Evolutionary conservation across 371 early-diverging fungal genomes (phyloP).

Genomic region (Haplosporangium sp.): DNA sequence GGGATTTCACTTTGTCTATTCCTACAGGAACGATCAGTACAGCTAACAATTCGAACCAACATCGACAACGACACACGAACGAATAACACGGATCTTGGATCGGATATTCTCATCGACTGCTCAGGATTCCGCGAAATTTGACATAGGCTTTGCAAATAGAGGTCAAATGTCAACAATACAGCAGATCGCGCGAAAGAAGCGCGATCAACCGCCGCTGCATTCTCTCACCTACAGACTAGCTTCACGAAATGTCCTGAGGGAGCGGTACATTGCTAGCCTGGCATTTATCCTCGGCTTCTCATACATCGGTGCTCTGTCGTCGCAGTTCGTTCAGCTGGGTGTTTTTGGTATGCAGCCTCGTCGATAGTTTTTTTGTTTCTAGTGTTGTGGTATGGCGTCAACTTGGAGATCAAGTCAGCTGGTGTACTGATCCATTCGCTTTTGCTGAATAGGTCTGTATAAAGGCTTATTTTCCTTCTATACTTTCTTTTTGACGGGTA

Average conservation of each 20-base stretch:
- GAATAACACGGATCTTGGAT: too few relatives aligned
- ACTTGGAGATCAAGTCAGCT: too few relatives aligned
- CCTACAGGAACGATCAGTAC: too few relatives aligned
- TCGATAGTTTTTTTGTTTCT: too few relatives aligned
- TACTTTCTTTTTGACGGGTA: conserved; percentile 18
- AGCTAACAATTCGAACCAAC: too few relatives aligned
- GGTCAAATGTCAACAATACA: conserved; percentile 17
- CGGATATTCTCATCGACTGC: too few relatives aligned
- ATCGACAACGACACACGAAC: background rate
- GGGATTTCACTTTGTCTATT: too few relatives aligned
- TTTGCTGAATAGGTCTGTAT: conserved; percentile 24
- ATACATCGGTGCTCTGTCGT: conserved; percentile 31
- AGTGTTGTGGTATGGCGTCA: too few relatives aligned
- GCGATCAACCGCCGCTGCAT: conserved; percentile 29
- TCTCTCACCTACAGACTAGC: conserved; percentile 45
- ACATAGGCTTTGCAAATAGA: conserved; percentile 1
- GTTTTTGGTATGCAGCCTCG: conserved; percentile 22
- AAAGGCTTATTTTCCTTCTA: conserved; percentile 26
- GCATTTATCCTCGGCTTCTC: conserved; percentile 26
- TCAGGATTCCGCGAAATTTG: too few relatives aligned
- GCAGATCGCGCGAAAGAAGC: conserved; percentile 38
- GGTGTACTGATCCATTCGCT: background rate
- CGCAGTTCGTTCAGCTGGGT: conserved; percentile 25
- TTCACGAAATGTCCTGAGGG: conserved; percentile 33
- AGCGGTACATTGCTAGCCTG: conserved; percentile 33